Percentiles rank a stretch among this genome's conserved stretches.
Conservation (phyloP, 2,329 filamentous ascomycete species). For the Claviceps cyperi region DNA sequence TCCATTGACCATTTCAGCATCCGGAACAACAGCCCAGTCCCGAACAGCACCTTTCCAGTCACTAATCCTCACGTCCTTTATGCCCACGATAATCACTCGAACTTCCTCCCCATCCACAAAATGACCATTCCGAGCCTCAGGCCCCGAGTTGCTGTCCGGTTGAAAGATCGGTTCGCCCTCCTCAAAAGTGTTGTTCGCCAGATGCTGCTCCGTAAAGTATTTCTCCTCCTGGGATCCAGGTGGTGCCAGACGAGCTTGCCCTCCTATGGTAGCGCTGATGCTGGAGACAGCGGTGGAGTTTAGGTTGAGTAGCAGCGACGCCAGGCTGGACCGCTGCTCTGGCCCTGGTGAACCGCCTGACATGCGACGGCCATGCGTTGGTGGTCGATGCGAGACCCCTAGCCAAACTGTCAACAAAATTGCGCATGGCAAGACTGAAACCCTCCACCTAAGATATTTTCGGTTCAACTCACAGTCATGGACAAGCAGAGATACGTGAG, state of each 20-base stretch:
- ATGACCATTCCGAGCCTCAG: constrained; percentile 43
- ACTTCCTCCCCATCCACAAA: constrained; percentile 75
- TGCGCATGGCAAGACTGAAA: neutral
- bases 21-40: constrained; percentile 49
- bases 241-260: constrained; percentile 61
- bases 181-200: constrained; percentile 85
- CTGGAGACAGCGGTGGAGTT: constrained; percentile 78
- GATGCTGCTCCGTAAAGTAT: constrained; percentile 70
- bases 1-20: constrained; percentile 26
- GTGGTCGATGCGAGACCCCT: constrained; percentile 84
- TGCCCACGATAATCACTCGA: constrained; percentile 71
- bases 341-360: constrained; percentile 49
- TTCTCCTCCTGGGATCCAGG: constrained; percentile 65
- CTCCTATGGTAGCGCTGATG: constrained; percentile 89
- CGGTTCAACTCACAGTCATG: constrained; percentile 58
- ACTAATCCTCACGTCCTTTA: constrained; percentile 73
- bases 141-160: constrained; percentile 21
- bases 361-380: constrained; percentile 48
- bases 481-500: constrained; percentile 82
- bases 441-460: neutral
- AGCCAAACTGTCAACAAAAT: neutral
- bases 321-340: constrained; percentile 58
- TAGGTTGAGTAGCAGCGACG: constrained; percentile 72
- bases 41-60: constrained; percentile 92
- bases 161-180: constrained; percentile 26